These are phyloP conservation scores for Phytophthora fragariaefolia DNA, from an alignment of 352 stramenopile genomes.

Conservation along the genomic window DNA sequence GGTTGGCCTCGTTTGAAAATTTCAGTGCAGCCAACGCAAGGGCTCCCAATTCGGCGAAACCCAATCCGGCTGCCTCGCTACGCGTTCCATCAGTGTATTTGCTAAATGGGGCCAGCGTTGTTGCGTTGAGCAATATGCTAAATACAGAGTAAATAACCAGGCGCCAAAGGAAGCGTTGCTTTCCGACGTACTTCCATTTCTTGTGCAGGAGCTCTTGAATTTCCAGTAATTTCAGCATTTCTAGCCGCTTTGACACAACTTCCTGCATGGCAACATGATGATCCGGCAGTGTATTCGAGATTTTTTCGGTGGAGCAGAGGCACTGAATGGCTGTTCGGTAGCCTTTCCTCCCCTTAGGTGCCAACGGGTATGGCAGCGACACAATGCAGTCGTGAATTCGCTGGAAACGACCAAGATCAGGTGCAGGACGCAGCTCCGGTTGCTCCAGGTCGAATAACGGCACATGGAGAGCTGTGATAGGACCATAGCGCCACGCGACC, in stretches of 20 bases:
- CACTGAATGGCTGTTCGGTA: constrained; percentile 65
- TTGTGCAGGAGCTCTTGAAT: constrained; percentile 60
- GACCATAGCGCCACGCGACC: constrained; percentile 61
- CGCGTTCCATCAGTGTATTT: constrained; percentile 35
- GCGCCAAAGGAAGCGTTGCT: constrained; percentile 47
- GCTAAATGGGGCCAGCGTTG: constrained; percentile 51
- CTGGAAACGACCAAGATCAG: constrained; percentile 33
- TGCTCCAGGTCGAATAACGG: constrained; percentile 65
- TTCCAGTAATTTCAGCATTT: constrained; percentile 64
- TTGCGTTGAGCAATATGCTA: constrained; percentile 49
- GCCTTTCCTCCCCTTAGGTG: constrained; percentile 39
- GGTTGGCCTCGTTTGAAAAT: constrained; percentile 61
- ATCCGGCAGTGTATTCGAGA: constrained; percentile 49
- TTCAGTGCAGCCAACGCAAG: constrained; percentile 47
- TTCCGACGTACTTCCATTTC: constrained; percentile 75
- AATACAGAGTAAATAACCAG: constrained; percentile 49
- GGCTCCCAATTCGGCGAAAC: constrained; percentile 37
- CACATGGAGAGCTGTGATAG: constrained; percentile 60
- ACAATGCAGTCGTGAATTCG: constrained; percentile 22
- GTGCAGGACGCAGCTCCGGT: constrained; percentile 31
- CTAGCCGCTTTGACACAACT: constrained; percentile 48
- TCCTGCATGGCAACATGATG: constrained; percentile 24
- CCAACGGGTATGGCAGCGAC: constrained; percentile 41
- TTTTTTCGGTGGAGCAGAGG: constrained; percentile 56
- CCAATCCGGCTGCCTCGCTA: constrained; percentile 30